These are phyloP conservation scores for Penicillium sclerotigenum DNA, from an alignment of 2,329 filamentous ascomycete species.

Conservation along the genomic window DNA sequence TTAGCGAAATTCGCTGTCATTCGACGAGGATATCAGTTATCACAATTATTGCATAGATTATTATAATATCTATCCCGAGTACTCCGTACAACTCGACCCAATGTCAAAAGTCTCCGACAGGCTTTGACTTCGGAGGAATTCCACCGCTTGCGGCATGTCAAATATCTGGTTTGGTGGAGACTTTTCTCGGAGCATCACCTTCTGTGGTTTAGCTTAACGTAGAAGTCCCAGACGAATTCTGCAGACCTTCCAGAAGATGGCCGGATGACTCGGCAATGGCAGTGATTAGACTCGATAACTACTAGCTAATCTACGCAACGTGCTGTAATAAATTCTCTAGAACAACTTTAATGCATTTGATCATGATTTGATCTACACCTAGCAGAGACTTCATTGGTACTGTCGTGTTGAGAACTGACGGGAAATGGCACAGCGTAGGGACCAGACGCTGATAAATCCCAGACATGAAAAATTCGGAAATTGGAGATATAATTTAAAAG, in stretches of 20 bases:
- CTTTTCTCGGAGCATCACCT: not conserved
- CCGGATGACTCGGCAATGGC: not conserved
- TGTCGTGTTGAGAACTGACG: not conserved
- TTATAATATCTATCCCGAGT: not conserved
- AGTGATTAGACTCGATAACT: not conserved
- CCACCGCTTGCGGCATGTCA: not conserved
- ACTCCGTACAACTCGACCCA: not conserved
- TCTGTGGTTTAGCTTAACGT: not conserved
- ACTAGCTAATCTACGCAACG: not conserved
- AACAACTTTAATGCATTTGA: not conserved
- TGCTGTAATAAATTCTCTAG: constrained; percentile 5
- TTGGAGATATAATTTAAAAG: not conserved
- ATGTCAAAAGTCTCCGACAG: not conserved
- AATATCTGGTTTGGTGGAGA: not conserved
- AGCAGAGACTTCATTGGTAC: not conserved
- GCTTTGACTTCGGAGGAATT: not conserved
- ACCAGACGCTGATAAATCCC: not conserved
- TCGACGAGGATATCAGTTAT: not conserved
- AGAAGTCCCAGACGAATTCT: not conserved
- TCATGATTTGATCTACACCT: constrained; percentile 1
- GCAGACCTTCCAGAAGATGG: not conserved
- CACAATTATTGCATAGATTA: not conserved
- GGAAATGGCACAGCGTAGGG: not conserved
- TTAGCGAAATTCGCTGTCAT: not conserved
- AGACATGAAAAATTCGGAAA: not conserved